Conservation (phyloP, 306 rosid species). For the Vachellia collinsii region DNA sequence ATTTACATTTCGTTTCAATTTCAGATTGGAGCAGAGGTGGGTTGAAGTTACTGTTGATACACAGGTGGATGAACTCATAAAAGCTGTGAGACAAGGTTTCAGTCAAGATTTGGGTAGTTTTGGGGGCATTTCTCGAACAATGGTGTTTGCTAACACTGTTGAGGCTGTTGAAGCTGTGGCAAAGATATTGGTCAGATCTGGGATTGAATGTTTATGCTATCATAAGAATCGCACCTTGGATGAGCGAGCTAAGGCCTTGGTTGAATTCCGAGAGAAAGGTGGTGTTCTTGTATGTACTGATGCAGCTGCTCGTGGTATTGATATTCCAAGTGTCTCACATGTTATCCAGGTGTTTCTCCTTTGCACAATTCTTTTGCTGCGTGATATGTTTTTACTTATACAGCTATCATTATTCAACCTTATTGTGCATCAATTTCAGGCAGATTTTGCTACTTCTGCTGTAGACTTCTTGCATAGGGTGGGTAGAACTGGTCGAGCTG, state of each 20-base stretch:
- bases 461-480: constrained; percentile 91
- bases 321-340: constrained; percentile 85
- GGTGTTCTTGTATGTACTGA: constrained; percentile 96
- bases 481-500: constrained; percentile 96
- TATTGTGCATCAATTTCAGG: constrained; percentile 59
- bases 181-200: constrained; percentile 60
- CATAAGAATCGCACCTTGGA: constrained; percentile 89
- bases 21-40: constrained; percentile 91
- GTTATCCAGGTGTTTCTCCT: constrained; percentile 78
- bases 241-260: constrained; percentile 72
- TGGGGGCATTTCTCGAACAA: constrained; percentile 62
- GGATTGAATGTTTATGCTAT: constrained; percentile 74
- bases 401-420: constrained; percentile 24
- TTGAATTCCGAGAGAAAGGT: constrained; percentile 79
- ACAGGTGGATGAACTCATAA: constrained; percentile 85
- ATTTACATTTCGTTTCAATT: constrained; percentile 37
- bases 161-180: constrained; percentile 93
- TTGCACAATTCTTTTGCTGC: background rate
- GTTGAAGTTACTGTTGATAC: constrained; percentile 74
- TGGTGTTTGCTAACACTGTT: constrained; percentile 92
- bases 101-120: constrained; percentile 50
- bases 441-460: constrained; percentile 91
- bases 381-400: constrained; percentile 10
- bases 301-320: constrained; percentile 96
- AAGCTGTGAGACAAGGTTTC: constrained; percentile 66